phyloP scores from a whole-genome alignment of 805 yeast species.

The Allodekkera sacchari region DNA sequence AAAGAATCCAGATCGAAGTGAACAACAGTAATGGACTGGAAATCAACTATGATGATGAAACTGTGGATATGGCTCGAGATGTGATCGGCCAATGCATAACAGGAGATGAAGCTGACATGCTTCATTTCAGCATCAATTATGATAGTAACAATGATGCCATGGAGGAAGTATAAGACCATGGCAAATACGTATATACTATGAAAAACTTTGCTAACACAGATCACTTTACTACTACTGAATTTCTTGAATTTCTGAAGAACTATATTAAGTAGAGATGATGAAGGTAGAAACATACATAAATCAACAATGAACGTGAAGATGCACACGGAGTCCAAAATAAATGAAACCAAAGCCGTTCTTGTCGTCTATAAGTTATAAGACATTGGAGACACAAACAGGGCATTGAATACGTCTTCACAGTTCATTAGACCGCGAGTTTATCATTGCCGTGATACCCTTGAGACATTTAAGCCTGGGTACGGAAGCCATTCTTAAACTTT shows the following conservation, averaged over 20 bases:
- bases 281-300: not conserved
- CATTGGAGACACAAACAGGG: too few relatives aligned
- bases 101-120: slow-evolving; percentile 71
- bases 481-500: slow-evolving; percentile 99
- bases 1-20: slow-evolving; percentile 19
- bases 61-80: slow-evolving; percentile 62
- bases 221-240: too few relatives aligned
- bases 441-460: not conserved
- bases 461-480: slow-evolving; percentile 36
- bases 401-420: too few relatives aligned
- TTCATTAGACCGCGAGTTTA: not conserved
- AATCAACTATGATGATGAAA: slow-evolving; percentile 51
- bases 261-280: too few relatives aligned
- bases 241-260: too few relatives aligned
- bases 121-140: slow-evolving; percentile 58
- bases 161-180: too few relatives aligned
- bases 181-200: too few relatives aligned
- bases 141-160: slow-evolving; percentile 20
- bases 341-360: not conserved
- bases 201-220: too few relatives aligned
- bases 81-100: slow-evolving; percentile 60
- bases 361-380: too few relatives aligned
- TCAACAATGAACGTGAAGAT: too few relatives aligned
- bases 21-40: slow-evolving; percentile 50
- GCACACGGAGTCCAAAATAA: not conserved